Base-by-base conservation (phyloP, 805 yeast species). In the Sugiyamaella chiloensis region DNA sequence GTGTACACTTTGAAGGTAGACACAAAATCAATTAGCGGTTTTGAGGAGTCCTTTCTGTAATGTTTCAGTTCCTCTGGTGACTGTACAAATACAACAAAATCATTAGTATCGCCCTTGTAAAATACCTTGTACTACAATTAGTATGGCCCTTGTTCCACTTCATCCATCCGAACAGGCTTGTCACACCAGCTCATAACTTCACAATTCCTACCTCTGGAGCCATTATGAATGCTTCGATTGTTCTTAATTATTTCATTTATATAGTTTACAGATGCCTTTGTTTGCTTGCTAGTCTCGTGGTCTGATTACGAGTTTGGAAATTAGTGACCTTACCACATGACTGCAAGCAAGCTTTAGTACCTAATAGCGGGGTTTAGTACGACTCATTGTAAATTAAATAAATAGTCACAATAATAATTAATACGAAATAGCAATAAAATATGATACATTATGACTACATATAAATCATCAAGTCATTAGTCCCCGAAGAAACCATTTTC, bases 401-500 rank as follows among this genome's bases (percentile, higher is more conserved):
- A n/a, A n/a, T n/a, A n/a, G n/a, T n/a, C n/a, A n/a, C 11, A 26
- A 26, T 26, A 26, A 26, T 26, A 26, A n/a, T n/a, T n/a, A n/a
- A 26, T 26, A 26, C 29, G 11, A 26, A 11, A 7, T 26, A 11
- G 7, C 11, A 8, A 8, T 26, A 11, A 26, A 8, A 8, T 8
- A 26, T 26, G 7, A 26, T 26, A 8, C 11, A 26, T 11, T 8
- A 26, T 11, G 9, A 26, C 29, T 8, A 26, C 11, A 11, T 26
- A 39, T 34, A 50, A 36, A 37, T 8, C 19, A 44, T 39, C n/a
- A 17, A 26, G n/a, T 20, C 14, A 36, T 31, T 29, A 47, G 29
- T 73, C 78, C 57, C 68, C 76, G 61, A 81, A 86, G 61, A 72
- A 78, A 0, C 96, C 97, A 45, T 81, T 83, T 51, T 95, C 95